Base-by-base conservation (phyloP, 805 yeast species). In the Candida namnaoensis region DNA sequence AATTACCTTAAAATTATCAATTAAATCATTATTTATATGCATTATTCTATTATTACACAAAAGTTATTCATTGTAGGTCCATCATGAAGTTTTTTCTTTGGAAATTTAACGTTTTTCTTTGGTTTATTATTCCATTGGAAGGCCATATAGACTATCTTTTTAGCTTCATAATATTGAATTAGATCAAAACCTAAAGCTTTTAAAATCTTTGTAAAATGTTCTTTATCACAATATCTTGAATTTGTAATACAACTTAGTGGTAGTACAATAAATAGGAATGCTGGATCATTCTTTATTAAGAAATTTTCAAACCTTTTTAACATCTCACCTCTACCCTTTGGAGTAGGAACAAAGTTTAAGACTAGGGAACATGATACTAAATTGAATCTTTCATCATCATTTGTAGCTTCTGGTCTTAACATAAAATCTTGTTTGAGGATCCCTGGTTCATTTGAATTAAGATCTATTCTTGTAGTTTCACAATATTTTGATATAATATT, bases 161-260 rank as follows among this genome's bases (percentile, higher is more conserved):
- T 68, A 0, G 95, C 79, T 41, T 75, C 76, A 47, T 82, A 75
- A 43, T 69, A 65, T 38, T 65, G 54, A 5, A 69, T 39, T 32
- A 65, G 45, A 7, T 43, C 46, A 47, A 78, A 88, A 0, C 96
- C 96, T n/a, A 87, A 61, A 7, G 66, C 50, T 0, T 44, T 32
- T 76, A 82, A 71, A 11, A 88, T 71, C 1, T 60, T 56, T 1
- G 57, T 48, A 36, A 76, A 62, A 25, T 57, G 59, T 0, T 53
- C 56, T 34, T 68, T 65, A 46, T 75, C 72, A 58, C 82, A 77
- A 56, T 90, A 91, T 37, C 98, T 68, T 0, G 97, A 88, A 57
- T 91, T 90, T 8, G 65, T 58, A 1, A 87, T 66, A 56, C 99
- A 91, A 0, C 98, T 96, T 32, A 84, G 66, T 0, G 99, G 99